Evolutionary conservation across 1,284 basidiomycete genomes (phyloP).

Genomic region (Wolfiporia cocos): DNA sequence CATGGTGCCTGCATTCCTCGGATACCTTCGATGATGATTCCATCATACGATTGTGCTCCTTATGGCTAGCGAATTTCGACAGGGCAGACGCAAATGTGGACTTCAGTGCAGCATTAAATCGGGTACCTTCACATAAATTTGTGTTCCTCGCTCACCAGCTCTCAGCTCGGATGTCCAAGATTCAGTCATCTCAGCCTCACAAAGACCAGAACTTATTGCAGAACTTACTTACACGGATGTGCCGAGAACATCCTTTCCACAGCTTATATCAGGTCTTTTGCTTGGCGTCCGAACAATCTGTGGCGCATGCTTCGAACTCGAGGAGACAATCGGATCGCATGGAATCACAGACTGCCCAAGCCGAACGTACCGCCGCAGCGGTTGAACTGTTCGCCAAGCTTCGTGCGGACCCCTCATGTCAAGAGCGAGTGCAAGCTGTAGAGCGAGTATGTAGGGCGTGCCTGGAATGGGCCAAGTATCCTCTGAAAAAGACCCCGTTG

Average conservation of each 20-base stretch:
- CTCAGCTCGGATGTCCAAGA: constrained; percentile 72
- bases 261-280: constrained; percentile 88
- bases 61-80: constrained; percentile 88
- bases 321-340: constrained; percentile 39
- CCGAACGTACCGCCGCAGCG: constrained; percentile 64
- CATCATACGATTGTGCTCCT: constrained; percentile 77
- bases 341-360: constrained; percentile 34
- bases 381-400: constrained; percentile 61
- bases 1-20: constrained; percentile 61
- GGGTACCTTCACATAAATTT: constrained; percentile 86
- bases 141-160: constrained; percentile 90
- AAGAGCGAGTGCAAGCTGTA: constrained; percentile 49
- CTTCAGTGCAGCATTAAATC: constrained; percentile 45
- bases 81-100: constrained; percentile 47
- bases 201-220: constrained; percentile 63
- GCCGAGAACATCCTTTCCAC: constrained; percentile 91
- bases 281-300: constrained; percentile 27
- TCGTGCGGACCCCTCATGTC: constrained; percentile 32
- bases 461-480: constrained; percentile 74
- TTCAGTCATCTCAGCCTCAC: constrained; percentile 21
- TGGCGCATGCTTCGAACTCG: constrained; percentile 10
- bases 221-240: constrained; percentile 69
- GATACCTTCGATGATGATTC: constrained; percentile 76
- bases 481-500: constrained; percentile 33
- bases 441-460: constrained; percentile 70